Evolutionary conservation across 164 flowering plant species (phyloP).

Genomic region (Protea cynaroides): DNA sequence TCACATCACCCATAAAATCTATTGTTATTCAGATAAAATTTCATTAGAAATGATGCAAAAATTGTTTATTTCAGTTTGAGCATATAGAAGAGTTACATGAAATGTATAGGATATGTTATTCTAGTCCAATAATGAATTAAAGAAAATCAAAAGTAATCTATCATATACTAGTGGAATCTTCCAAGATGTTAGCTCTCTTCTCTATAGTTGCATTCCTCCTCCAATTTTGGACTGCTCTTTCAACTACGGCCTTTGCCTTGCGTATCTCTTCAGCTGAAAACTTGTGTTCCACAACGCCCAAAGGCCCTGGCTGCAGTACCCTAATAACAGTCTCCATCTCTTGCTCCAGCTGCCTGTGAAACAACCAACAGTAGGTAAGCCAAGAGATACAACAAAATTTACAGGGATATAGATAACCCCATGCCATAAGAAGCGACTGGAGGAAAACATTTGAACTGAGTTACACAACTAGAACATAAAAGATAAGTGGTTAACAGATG

Average conservation of each 20-base stretch:
- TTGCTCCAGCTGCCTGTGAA: slow-evolving; percentile 72
- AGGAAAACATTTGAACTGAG: no score
- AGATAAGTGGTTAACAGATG: background rate
- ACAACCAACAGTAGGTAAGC: slow-evolving; percentile 4
- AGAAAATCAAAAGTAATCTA: background rate
- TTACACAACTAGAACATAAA: background rate
- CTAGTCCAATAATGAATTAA: background rate
- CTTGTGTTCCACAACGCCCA: slow-evolving; percentile 39
- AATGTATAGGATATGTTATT: background rate
- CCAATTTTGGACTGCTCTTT: slow-evolving; percentile 65
- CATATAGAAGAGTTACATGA: background rate
- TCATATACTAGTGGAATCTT: slow-evolving; percentile 35
- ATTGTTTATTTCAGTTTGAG: background rate
- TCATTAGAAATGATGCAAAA: no score
- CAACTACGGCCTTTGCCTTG: slow-evolving; percentile 38
- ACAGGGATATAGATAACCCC: background rate
- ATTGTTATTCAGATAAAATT: no score
- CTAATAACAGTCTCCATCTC: slow-evolving; percentile 84
- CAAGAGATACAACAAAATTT: background rate
- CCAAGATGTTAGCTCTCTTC: slow-evolving; percentile 31
- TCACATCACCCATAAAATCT: no score
- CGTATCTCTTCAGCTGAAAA: slow-evolving; percentile 65
- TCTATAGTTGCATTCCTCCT: slow-evolving; percentile 46
- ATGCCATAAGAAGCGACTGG: no score
- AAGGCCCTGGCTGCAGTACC: slow-evolving; percentile 75